phyloP scores from a whole-genome alignment of 352 stramenopile species.

The Blastocystis sp. region DNA sequence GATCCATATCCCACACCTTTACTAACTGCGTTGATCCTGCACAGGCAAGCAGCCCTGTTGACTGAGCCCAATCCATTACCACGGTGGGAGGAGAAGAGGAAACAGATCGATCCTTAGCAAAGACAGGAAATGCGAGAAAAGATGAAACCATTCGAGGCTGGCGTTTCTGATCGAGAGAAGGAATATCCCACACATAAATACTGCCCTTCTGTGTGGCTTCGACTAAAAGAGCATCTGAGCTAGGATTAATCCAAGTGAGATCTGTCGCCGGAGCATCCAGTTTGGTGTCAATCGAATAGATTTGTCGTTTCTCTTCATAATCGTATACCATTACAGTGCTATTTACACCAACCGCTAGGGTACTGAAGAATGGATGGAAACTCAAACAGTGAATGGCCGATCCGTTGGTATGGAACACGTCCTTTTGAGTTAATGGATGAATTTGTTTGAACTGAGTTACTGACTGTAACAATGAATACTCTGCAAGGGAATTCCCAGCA shows the following conservation, averaged over 20 bases:
- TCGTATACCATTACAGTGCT: constrained; percentile 40
- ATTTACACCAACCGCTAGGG: constrained; percentile 1
- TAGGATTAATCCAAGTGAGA: constrained; percentile 45
- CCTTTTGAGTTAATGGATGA: neutral
- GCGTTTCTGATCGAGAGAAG: neutral
- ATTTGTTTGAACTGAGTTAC: neutral
- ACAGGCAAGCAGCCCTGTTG: neutral
- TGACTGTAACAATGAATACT: neutral
- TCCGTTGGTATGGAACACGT: constrained; percentile 42
- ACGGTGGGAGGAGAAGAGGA: neutral
- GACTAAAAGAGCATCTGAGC: neutral
- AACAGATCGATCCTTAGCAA: neutral
- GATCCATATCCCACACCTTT: constrained; percentile 57
- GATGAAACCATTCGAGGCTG: constrained; percentile 30
- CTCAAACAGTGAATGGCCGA: neutral
- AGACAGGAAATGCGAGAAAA: constrained; percentile 53
- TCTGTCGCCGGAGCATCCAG: neutral
- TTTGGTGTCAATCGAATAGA: constrained; percentile 17
- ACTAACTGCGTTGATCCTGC: constrained; percentile 43
- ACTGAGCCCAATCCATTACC: constrained; percentile 15
- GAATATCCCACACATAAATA: constrained; percentile 50
- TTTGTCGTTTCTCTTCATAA: constrained; percentile 20
- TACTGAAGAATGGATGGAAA: constrained; percentile 40
- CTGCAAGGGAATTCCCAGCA: neutral
- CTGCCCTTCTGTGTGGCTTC: constrained; percentile 44